These are phyloP conservation scores for Elasticomyces elasticus DNA, from an alignment of 495 filamentous ascomycete species.

Conservation along the genomic window DNA sequence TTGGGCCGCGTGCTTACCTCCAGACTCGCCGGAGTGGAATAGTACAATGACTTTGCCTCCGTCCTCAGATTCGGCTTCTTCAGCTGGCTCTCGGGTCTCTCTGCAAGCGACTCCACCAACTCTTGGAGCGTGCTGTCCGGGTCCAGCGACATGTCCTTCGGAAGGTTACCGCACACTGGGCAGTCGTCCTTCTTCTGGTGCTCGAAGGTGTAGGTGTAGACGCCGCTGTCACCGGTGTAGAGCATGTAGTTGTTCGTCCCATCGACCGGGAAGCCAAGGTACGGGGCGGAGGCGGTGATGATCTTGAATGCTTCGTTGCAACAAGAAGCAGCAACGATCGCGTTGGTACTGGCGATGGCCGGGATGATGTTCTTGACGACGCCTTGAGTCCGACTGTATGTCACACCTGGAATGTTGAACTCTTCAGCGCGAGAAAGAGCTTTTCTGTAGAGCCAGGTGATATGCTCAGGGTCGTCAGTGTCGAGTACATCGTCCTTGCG, in stretches of 20 bases:
- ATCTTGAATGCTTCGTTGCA: slow-evolving; percentile 98
- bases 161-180: slow-evolving; percentile 80
- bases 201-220: slow-evolving; percentile 95
- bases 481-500: slow-evolving; percentile 54
- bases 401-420: slow-evolving; percentile 87
- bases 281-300: slow-evolving; percentile 67
- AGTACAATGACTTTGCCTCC: slow-evolving; percentile 76
- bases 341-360: slow-evolving; percentile 95
- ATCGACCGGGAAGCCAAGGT: slow-evolving; percentile 45
- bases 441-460: slow-evolving; percentile 89
- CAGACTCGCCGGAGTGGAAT: slow-evolving; percentile 69
- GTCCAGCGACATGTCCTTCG: slow-evolving; percentile 62
- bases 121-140: slow-evolving; percentile 64
- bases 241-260: slow-evolving; percentile 89
- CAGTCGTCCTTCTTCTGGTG: slow-evolving; percentile 88
- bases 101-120: slow-evolving; percentile 76
- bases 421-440: slow-evolving; percentile 70
- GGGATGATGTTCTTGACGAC: slow-evolving; percentile 99
- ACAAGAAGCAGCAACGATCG: slow-evolving; percentile 86
- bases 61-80: slow-evolving; percentile 82
- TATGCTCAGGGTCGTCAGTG: slow-evolving; percentile 93
- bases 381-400: slow-evolving; percentile 93
- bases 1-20: slow-evolving; percentile 75
- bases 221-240: slow-evolving; percentile 89
- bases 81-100: slow-evolving; percentile 61